A percentile compares a stretch with the other conserved stretches of the same genome.
phyloP scores from a whole-genome alignment of 140 eudicot species.

The Senecio squalidus region DNA sequence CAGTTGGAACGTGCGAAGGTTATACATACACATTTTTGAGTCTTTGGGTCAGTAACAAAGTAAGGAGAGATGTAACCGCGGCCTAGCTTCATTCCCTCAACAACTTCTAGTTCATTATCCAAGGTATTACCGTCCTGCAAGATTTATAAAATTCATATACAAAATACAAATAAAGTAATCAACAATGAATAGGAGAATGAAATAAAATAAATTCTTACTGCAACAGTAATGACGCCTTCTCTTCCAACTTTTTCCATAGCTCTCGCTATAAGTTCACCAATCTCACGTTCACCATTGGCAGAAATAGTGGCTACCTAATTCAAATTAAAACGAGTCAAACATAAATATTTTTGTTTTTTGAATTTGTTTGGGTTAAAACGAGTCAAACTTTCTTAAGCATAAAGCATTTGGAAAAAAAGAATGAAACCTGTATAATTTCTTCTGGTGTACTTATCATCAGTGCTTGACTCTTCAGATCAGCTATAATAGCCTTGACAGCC shows the following conservation, averaged over 20 bases:
- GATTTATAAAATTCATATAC: neutral
- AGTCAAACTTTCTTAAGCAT: neutral
- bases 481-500: conserved; percentile 80
- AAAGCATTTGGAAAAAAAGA: neutral
- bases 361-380: too few species aligned
- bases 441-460: conserved; percentile 88
- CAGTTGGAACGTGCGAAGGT: neutral
- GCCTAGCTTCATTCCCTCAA: conserved; percentile 96
- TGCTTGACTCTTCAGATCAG: conserved; percentile 75
- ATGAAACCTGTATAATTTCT: conserved; percentile 73
- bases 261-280: conserved; percentile 82
- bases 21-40: conserved; percentile 84
- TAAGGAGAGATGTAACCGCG: conserved; percentile 96
- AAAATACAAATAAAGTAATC: neutral
- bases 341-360: neutral
- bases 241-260: conserved; percentile 99
- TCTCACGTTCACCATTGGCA: conserved; percentile 90
- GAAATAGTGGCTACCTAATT: conserved; percentile 90
- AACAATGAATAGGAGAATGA: neutral
- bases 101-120: conserved; percentile 88
- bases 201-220: conserved; percentile 40
- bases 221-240: conserved; percentile 89
- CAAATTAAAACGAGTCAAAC: neutral
- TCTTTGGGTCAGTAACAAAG: conserved; percentile 71
- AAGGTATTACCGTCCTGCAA: conserved; percentile 88